Conservation (phyloP, 1,139 yeast species). For the Eremothecium cymbalariae region DNA sequence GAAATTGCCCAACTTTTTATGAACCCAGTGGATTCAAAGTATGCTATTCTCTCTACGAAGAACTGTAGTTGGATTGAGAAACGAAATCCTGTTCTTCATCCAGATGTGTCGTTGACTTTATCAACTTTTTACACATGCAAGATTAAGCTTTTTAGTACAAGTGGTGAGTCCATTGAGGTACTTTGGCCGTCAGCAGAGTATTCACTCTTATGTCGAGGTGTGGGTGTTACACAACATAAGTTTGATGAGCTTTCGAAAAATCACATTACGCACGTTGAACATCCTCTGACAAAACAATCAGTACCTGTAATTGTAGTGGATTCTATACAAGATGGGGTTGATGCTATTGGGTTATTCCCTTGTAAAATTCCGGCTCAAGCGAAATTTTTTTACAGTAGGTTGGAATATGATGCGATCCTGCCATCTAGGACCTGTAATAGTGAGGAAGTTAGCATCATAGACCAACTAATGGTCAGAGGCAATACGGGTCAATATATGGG, state of each 20-base stretch:
- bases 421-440: no score
- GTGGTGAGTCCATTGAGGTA: background rate
- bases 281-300: constrained; percentile 10
- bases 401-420: background rate
- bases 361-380: constrained; percentile 12
- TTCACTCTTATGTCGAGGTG: constrained; percentile 7
- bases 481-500: no score
- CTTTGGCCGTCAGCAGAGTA: constrained; percentile 9
- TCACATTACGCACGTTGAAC: background rate
- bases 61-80: no score
- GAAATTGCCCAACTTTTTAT: no score
- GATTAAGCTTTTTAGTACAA: no score
- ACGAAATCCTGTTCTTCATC: no score
- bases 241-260: background rate
- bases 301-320: constrained; percentile 11
- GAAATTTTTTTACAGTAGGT: constrained; percentile 7
- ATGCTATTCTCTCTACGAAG: no score
- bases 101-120: no score
- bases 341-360: constrained; percentile 23
- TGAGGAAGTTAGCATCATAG: no score
- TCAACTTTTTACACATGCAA: no score
- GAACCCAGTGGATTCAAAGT: no score
- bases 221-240: background rate
- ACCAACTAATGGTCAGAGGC: no score
- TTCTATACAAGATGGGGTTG: constrained; percentile 12